Evolutionary conservation across 1,139 yeast genomes (phyloP), one percentile per base, ranked within the genome.

Genomic region (Groenewaldozyma auringiensis): DNA sequence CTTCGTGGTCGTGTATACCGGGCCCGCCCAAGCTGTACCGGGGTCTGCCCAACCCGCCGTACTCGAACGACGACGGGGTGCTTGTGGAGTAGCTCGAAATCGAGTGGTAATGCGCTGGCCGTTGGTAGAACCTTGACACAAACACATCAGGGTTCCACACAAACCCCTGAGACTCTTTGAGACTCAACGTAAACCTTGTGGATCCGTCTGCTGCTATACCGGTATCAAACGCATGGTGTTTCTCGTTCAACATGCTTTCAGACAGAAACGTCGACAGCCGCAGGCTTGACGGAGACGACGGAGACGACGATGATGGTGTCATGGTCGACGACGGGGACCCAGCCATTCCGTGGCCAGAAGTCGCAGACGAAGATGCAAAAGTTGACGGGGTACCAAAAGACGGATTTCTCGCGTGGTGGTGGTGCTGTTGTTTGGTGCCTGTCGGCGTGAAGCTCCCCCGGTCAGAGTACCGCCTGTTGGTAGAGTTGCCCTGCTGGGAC

Each of bases 101-200:
- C 6, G 36, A 32, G 18, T 16, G 36, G 16, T 35, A 35, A 18
- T 35, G 38, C 18, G 29, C 21, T 18, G 41, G 31, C 16, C 46
- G 17, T 22, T 40, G 45, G 53, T 78, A 83, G 57, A 76, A 78
- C 6, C 80, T 76, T 6, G 81, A 71, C 8, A 84, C 87, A 69
- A 81, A 82, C 48, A 82, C 65, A 55, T 81, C 86, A 55, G 81
- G 87, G 61, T 83, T 83, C 74, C 85, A 83, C 17, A 77, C 66
- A 56, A 82, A 83, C 3, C 92, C 92, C 59, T 83, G 89, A 42
- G 81, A 72, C 58, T 81, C 86, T 43, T 72, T 73, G 33, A 83
- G 66, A 32, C 78, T 73, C 40, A 74, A 49, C 47, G 45, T 65
- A 52, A 34, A 66, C 50, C 50, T 47, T 52, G 41, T 56, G 42